Evolutionary conservation across 192 early-diverging fungal genomes (phyloP).

Genomic region (Coemansia sp.): DNA sequence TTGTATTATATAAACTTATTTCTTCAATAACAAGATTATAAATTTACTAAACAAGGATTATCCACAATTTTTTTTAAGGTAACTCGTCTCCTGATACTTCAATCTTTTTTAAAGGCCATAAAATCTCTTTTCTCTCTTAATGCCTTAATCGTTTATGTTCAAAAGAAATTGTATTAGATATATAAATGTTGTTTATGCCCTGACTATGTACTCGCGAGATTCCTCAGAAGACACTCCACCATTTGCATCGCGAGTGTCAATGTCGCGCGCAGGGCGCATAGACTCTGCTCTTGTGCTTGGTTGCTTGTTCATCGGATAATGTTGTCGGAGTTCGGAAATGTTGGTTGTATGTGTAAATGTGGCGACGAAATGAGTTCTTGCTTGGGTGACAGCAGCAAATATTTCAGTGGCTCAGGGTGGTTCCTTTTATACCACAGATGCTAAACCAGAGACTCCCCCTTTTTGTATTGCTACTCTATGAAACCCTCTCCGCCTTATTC

Average conservation of each 20-base stretch:
- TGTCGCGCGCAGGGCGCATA: constrained; percentile 17
- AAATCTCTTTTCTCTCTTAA: not conserved
- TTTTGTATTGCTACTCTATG: not conserved
- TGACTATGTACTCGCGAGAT: constrained; percentile 24
- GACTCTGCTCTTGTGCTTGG: not conserved
- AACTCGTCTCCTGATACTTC: not conserved
- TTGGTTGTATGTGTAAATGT: not conserved
- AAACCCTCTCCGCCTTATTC: not conserved
- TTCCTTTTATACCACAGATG: not conserved
- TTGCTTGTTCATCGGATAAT: not conserved
- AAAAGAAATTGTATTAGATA: not conserved
- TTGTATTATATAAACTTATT: not conserved
- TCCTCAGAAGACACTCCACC: constrained; percentile 27
- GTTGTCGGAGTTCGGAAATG: not conserved
- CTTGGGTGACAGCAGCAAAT: not conserved
- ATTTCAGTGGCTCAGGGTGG: not conserved
- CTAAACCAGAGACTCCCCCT: too few species aligned
- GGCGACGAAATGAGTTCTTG: not conserved
- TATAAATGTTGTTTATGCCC: not conserved
- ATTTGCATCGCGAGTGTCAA: constrained; percentile 28
- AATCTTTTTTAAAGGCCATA: not conserved
- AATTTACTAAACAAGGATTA: not conserved
- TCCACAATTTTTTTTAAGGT: not conserved
- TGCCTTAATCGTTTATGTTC: not conserved
- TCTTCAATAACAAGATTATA: not conserved